Evolutionary conservation across 2,329 filamentous ascomycete genomes (phyloP), one percentile per base, ranked within the genome.

Genomic region (Xylaria sp.): DNA sequence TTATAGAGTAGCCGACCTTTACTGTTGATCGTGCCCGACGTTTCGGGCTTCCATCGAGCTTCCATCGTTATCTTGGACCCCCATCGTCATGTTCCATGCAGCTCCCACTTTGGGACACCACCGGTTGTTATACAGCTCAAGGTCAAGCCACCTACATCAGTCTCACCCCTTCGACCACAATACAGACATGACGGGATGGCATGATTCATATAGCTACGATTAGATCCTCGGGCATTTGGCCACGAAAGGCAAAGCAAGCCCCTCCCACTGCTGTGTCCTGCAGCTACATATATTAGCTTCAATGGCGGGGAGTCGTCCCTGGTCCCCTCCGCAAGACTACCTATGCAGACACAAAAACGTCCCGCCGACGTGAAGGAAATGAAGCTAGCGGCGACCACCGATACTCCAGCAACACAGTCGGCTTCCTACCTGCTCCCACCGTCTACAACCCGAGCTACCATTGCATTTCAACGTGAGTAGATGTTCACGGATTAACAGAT

Each of bases 31-130:
- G 53, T 37, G 21, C 33, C 53, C 50, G 35, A 28, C 38, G 31
- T 52, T 57, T 62, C 17, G 43, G 60, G 66, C 70, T 75, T 73
- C 73, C 57, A 72, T 69, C 57, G 58, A 70, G 67, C 71, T 74
- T 74, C 73, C 65, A 74, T 72, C 69, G 69, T 73, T 74, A 74
- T 74, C 71, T 72, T 64, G 63, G 65, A 65, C 65, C 70, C 68
- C 65, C 68, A 68, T 63, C 64, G 46, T 65, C 60, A 66, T 67
- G 53, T 73, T 74, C 72, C 69, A 67, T 73, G 69, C 73, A 74
- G 71, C 73, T 74, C 73, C 73, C 71, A 65, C 56, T 70, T 74
- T 73, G 46, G 72, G 73, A 68, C 61, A 55, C 56, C 49, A 64
- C 71, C 70, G 68, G 61, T 60, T 65, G 33, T 21, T 35, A 53